Conservation (phyloP, 352 stramenopile species). For the Phytophthora kernoviae region DNA sequence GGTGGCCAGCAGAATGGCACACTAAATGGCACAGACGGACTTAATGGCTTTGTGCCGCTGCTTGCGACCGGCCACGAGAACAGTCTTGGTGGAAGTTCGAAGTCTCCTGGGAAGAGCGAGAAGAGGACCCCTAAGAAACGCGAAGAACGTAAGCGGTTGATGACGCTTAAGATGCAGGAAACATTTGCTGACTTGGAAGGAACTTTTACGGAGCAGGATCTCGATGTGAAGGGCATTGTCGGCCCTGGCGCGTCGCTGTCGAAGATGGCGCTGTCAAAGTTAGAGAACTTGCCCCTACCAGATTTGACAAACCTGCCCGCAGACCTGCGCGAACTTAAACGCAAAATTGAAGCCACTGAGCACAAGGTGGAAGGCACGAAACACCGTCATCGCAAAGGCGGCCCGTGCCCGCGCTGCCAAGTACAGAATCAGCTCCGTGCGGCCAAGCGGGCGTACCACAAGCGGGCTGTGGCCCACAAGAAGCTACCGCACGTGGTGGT, state of each 20-base stretch:
- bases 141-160: conserved; percentile 64
- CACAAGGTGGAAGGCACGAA: conserved; percentile 89
- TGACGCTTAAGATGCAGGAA: conserved; percentile 73
- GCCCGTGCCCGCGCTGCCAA: conserved; percentile 78
- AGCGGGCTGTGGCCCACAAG: conserved; percentile 81
- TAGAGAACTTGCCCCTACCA: conserved; percentile 73
- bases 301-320: conserved; percentile 79
- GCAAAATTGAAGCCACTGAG: conserved; percentile 85
- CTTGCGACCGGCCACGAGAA: conserved; percentile 40
- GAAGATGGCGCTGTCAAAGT: conserved; percentile 69
- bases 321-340: conserved; percentile 82
- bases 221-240: conserved; percentile 69
- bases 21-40: conserved; percentile 16
- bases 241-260: conserved; percentile 48
- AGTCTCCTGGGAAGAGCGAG: conserved; percentile 44
- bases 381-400: conserved; percentile 84
- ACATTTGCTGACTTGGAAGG: conserved; percentile 67
- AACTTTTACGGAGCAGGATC: conserved; percentile 69
- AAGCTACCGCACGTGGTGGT: conserved; percentile 70
- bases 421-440: conserved; percentile 84
- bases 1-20: conserved; percentile 37
- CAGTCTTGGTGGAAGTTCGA: conserved; percentile 10
- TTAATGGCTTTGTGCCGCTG: conserved; percentile 38
- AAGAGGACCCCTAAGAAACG: conserved; percentile 67
- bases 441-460: conserved; percentile 82